phyloP scores from a whole-genome alignment of 2,329 filamentous ascomycete genomes.

The Blumeria graminis region DNA sequence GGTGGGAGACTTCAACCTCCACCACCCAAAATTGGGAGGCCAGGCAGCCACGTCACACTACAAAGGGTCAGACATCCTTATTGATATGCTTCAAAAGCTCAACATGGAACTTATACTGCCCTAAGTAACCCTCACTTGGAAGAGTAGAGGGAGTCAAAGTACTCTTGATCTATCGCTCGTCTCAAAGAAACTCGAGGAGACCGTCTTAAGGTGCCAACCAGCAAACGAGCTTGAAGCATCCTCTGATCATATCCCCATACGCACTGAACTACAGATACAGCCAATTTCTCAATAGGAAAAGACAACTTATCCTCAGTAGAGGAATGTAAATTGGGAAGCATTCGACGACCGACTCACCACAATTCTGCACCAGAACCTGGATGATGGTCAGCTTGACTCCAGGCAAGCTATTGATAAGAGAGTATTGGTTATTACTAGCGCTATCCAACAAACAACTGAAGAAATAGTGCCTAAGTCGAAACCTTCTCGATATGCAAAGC shows the following conservation, averaged over 20 bases:
- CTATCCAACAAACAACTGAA: not conserved
- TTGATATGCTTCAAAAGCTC: not conserved
- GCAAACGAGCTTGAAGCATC: not conserved
- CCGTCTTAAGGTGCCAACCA: not conserved
- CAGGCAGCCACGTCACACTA: not conserved
- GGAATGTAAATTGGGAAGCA: not conserved
- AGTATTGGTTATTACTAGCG: not conserved
- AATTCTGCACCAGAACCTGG: not conserved
- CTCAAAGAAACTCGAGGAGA: not conserved
- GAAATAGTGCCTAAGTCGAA: not conserved
- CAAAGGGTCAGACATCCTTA: not conserved
- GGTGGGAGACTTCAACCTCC: not conserved
- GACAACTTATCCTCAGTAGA: not conserved
- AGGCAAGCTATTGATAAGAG: not conserved
- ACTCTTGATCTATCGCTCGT: not conserved
- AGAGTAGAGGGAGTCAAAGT: not conserved
- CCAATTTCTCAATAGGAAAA: not conserved
- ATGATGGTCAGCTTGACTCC: not conserved
- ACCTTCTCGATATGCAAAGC: not conserved
- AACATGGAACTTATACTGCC: not conserved
- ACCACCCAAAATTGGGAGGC: not conserved
- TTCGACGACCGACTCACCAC: not conserved
- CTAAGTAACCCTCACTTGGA: not conserved
- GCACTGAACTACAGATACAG: not conserved
- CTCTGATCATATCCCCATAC: not conserved